Conservation (phyloP, 2,329 filamentous ascomycete genomes). For the Diplodia seriata region DNA sequence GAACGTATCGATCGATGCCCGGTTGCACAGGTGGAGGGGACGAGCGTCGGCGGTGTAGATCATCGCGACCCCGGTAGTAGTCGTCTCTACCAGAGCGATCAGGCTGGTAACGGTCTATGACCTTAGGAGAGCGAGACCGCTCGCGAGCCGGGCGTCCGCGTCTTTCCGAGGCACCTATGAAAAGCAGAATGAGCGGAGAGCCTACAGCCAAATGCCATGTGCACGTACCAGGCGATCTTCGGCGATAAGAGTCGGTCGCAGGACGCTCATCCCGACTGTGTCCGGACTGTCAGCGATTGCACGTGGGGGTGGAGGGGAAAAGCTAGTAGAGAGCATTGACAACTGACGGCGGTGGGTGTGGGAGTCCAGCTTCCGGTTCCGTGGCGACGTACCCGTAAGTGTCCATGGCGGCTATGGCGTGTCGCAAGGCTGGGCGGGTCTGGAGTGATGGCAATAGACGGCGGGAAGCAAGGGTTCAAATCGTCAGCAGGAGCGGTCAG, state of each 20-base stretch:
- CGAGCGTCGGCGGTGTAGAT: constrained; percentile 64
- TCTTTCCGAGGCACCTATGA: constrained; percentile 13
- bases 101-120: constrained; percentile 80
- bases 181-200: not conserved
- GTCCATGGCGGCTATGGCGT: constrained; percentile 41
- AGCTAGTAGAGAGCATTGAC: constrained; percentile 23
- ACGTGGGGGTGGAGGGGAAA: not conserved
- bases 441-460: not conserved
- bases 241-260: constrained; percentile 54
- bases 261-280: constrained; percentile 61
- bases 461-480: not conserved
- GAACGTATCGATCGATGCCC: constrained; percentile 85
- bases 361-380: constrained; percentile 23
- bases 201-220: not conserved
- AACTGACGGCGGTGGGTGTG: constrained; percentile 23
- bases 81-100: constrained; percentile 71
- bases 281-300: constrained; percentile 24
- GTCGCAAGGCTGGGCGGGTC: not conserved
- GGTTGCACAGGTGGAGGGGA: constrained; percentile 66
- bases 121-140: constrained; percentile 74
- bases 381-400: constrained; percentile 46
- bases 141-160: constrained; percentile 44
- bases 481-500: constrained; percentile 18
- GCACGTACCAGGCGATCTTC: constrained; percentile 73
- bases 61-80: constrained; percentile 68